Base-by-base conservation (phyloP, 805 yeast genomes). In the Ogataea zsoltii region DNA sequence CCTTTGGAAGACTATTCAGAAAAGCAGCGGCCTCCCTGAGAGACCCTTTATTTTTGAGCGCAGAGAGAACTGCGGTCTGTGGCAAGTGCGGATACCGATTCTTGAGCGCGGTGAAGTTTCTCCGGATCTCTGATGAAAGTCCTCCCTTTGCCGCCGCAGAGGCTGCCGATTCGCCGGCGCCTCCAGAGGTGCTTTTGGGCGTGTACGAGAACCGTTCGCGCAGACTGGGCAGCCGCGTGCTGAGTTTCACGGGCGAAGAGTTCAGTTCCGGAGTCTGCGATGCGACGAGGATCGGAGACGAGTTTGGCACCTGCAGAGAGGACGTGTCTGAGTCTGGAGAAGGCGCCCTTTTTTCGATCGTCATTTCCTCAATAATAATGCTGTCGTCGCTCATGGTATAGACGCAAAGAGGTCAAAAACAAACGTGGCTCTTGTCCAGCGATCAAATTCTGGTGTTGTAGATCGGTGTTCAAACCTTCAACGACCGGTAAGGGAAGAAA, bases 221-320 rank as follows among this genome's bases (percentile, higher is more conserved):
- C 38, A 76, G 56, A 37, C 63, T 62, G 9, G 67, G 59, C 5
- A 65, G 51, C 31, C 64, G 51, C 3, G 63, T 60, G 13, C 55
- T 51, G 18, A 49, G 38, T 26, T 47, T 45, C 23, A 55, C 42
- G 13, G 63, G 61, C 5, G 65, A 63, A 1, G 65, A 48, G 31
- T 54, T 19, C 41, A 49, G 36, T 37, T 52, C 46, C 30, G 48
- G 14, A 36, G 49, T 25, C 29, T 44, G 29, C 29, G 49, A 19
- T 17, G 39, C 13, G 37, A 45, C 45, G 13, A 44, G 31, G 13
- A 42, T 34, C 10, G 77, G 79, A 1, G 81, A 76, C 1, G 82
- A 75, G 44, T 70, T 75, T 2, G 78, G 80, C 4, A 77, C 79
- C 49, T 77, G 80, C 3, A 78, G 63, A 10, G 55, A 41, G 19